Conservation (phyloP, 176 grass and related monocot species). For the Oryza coarctata region DNA sequence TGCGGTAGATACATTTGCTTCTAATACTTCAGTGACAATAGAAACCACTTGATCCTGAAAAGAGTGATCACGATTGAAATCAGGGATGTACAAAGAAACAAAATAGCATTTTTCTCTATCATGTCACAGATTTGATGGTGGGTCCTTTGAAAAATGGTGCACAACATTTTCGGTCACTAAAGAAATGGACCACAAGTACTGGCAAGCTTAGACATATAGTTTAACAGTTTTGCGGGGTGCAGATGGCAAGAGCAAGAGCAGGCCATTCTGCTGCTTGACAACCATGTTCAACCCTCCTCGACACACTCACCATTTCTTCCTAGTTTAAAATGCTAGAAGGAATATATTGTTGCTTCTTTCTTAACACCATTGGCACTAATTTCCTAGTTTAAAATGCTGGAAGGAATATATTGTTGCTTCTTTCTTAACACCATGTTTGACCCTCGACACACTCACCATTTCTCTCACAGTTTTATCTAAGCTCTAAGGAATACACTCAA, state of each 20-base stretch:
- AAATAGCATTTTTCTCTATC: not conserved
- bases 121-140: constrained; percentile 14
- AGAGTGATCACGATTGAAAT: not conserved
- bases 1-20: constrained; percentile 45
- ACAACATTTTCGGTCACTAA: not conserved
- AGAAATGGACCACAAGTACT: constrained; percentile 15
- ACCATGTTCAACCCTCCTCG: too few relatives aligned
- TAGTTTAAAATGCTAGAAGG: not conserved
- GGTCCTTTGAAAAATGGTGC: not conserved
- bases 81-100: not conserved
- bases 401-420: too few relatives aligned
- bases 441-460: too few relatives aligned
- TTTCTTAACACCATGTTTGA: too few relatives aligned
- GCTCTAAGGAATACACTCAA: too few relatives aligned
- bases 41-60: constrained; percentile 87
- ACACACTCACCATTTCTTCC: not conserved
- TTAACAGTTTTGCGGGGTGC: not conserved
- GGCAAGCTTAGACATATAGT: not conserved
- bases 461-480: too few relatives aligned
- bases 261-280: not conserved
- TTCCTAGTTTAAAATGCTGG: too few relatives aligned
- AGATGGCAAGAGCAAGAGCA: not conserved
- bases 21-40: constrained; percentile 69
- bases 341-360: not conserved
- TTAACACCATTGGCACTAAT: too few relatives aligned